A percentile compares a stretch with the other conserved stretches of the same genome.
Evolutionary conservation across 208 protist species (phyloP).

Genomic region (Naegleria lovaniensis): DNA sequence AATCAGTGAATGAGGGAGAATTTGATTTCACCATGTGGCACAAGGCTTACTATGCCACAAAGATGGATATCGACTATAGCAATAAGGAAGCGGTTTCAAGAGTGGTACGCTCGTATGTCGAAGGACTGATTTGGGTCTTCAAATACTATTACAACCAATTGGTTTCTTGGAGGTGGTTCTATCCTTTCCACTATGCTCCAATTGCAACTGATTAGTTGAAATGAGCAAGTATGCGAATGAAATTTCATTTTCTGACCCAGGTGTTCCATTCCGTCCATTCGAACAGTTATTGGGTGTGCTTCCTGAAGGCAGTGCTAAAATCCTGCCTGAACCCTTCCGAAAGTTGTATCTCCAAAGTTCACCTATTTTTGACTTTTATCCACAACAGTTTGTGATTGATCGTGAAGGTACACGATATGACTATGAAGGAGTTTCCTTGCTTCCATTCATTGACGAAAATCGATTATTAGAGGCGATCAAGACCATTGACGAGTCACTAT

Average conservation of each 20-base stretch:
- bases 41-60: slow-evolving; percentile 70
- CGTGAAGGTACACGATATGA: slow-evolving; percentile 64
- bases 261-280: slow-evolving; percentile 41
- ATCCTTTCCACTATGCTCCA: slow-evolving; percentile 87
- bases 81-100: neutral
- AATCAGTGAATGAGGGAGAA: neutral
- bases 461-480: neutral
- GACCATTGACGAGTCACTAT: neutral
- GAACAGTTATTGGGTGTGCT: slow-evolving; percentile 41
- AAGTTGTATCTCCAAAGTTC: slow-evolving; percentile 47
- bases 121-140: slow-evolving; percentile 83
- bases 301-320: slow-evolving; percentile 29
- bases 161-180: slow-evolving; percentile 79
- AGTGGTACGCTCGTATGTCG: slow-evolving; percentile 38
- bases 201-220: slow-evolving; percentile 66
- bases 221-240: neutral
- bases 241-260: neutral
- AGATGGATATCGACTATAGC: slow-evolving; percentile 47
- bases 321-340: slow-evolving; percentile 17
- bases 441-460: slow-evolving; percentile 32
- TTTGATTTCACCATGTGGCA: neutral
- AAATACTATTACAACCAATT: slow-evolving; percentile 83
- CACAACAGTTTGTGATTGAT: slow-evolving; percentile 71
- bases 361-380: slow-evolving; percentile 79
- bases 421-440: slow-evolving; percentile 45